Conservation (phyloP, 2,329 filamentous ascomycete species). For the Allantophomopsis cytisporea region DNA sequence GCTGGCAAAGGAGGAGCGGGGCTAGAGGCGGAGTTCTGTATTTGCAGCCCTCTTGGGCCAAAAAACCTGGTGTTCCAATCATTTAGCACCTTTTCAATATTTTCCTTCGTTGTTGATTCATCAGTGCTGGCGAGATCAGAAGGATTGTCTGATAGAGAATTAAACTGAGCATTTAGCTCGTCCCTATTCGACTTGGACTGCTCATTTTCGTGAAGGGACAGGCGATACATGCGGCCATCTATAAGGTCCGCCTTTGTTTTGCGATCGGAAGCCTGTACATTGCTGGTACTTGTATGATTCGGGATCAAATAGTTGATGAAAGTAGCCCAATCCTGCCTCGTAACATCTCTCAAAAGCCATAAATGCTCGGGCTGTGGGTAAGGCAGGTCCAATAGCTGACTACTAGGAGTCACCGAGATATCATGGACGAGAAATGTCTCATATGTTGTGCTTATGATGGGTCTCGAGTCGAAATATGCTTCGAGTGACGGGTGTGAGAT, state of each 20-base stretch:
- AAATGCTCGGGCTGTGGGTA: slow-evolving; percentile 5
- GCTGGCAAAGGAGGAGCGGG: slow-evolving; percentile 24
- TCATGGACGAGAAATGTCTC: background rate
- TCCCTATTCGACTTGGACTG: slow-evolving; percentile 13
- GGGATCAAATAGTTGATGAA: slow-evolving; percentile 44
- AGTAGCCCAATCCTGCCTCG: slow-evolving; percentile 40
- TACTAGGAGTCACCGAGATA: slow-evolving; percentile 6
- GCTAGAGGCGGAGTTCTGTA: slow-evolving; percentile 13
- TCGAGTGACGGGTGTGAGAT: slow-evolving; percentile 8
- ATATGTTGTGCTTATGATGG: slow-evolving; percentile 18
- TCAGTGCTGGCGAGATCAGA: slow-evolving; percentile 2
- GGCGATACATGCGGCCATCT: slow-evolving; percentile 12
- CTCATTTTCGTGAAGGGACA: slow-evolving; percentile 9
- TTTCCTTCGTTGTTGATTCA: slow-evolving; percentile 9
- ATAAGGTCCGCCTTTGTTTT: slow-evolving; percentile 31
- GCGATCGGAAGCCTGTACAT: slow-evolving; percentile 32
- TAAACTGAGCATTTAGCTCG: slow-evolving; percentile 28
- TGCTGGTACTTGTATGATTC: slow-evolving; percentile 26
- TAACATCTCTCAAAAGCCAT: slow-evolving; percentile 26
- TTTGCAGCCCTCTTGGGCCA: slow-evolving; percentile 29
- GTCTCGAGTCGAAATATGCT: slow-evolving; percentile 14
- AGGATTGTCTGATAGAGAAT: slow-evolving; percentile 17
- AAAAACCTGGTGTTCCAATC: slow-evolving; percentile 48
- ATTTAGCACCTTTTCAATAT: slow-evolving; percentile 26
- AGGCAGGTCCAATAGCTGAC: slow-evolving; percentile 8